Evolutionary conservation across 2,329 filamentous ascomycete species (phyloP), one percentile per base, ranked within the genome.

Genomic region (Fusarium sp.): DNA sequence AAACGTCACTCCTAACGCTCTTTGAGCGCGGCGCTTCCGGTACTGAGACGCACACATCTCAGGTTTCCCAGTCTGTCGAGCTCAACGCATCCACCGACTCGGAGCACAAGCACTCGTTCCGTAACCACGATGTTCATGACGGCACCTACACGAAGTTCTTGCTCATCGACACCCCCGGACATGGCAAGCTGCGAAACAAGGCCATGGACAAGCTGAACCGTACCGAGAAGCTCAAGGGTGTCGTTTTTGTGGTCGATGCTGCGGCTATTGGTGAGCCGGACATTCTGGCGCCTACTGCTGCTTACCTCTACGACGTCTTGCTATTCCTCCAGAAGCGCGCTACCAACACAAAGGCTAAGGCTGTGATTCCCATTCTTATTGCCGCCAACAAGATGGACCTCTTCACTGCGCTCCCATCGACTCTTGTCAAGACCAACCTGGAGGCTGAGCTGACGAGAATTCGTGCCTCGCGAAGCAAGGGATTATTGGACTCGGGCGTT

Each of bases 351-450:
- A 80, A 77, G 69, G 68, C 75, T 43, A 79, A 77, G 73, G 66
- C 63, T 3, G 69, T 85, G 45, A 85, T 96, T 10, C 90, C 92
- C 0, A 86, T 99, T 9, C 85, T 99, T 36, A 84, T 99, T 34
- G 95, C 94, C 3, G 95, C 94, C 55, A 99, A 98, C 81, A 99
- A 99, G 85, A 87, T 94, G 77, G 96, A 99, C 78, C 85, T 99
- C 1, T 99, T 99, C 78, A 98, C 96, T 0, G 94, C 95, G 9
- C 82, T 98, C 52, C 96, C 96, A 0, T 88, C 92, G 0, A 86
- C 87, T 7, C 84, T 97, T 33, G 92, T 98, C 62, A 91, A 88
- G 79, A 85, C 86, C 54, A 88, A 87, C 68, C 84, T 99, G 15
- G 95, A 98, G 81, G 84, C 86, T 14, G 95, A 98, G 78, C 89